Conservation (phyloP, 202 grass and related monocot species). For the Panicum virgatum region DNA sequence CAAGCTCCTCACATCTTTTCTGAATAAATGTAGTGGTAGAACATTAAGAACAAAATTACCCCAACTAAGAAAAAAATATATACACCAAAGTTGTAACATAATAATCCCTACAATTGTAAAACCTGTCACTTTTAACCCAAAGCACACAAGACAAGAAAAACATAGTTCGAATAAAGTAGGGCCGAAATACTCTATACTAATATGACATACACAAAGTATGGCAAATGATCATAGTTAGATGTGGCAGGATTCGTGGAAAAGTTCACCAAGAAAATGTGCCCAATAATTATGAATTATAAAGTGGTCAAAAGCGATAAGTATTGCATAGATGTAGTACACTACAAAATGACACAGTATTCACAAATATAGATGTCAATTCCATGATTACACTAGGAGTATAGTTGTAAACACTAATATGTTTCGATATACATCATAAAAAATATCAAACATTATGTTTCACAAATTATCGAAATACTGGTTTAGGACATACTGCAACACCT, state of each 20-base stretch:
- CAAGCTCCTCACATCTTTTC: conserved; percentile 84
- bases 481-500: neutral
- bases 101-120: neutral
- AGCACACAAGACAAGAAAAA: conserved; percentile 2
- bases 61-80: neutral
- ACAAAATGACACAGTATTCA: neutral
- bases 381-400: neutral
- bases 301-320: neutral
- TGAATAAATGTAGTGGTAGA: conserved; percentile 44
- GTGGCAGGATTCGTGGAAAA: neutral
- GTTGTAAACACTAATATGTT: neutral
- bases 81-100: neutral
- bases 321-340: neutral
- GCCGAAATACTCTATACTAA: neutral
- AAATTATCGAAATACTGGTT: conserved; percentile 13
- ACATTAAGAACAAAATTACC: conserved; percentile 34
- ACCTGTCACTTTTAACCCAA: neutral
- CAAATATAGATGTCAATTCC: conserved; percentile 1
- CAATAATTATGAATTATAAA: neutral
- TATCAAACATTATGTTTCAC: neutral
- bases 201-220: neutral
- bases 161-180: neutral
- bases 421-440: neutral
- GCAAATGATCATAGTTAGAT: neutral
- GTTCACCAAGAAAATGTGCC: neutral